phyloP scores from a whole-genome alignment of 2,329 filamentous ascomycete genomes.

The Trichoderma harzianum region DNA sequence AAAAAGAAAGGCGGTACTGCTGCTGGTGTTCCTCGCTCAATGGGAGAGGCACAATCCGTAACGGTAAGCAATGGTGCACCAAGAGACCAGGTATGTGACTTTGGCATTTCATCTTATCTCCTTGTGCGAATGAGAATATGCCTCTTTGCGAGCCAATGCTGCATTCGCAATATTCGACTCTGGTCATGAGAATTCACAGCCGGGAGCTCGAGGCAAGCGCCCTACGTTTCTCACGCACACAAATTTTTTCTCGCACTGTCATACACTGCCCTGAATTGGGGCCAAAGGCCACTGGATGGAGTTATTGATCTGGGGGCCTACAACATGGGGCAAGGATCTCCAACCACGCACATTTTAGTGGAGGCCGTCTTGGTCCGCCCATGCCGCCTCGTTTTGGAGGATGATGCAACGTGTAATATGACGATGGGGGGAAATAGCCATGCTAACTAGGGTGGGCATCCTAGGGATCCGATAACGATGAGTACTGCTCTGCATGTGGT shows the following conservation, averaged over 20 bases:
- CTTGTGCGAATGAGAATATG: background rate
- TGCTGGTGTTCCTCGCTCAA: conserved; percentile 63
- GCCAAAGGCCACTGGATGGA: background rate
- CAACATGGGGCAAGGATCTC: conserved; percentile 21
- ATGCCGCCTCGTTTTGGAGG: conserved; percentile 21
- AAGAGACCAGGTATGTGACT: conserved; percentile 51
- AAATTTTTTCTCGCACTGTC: conserved; percentile 16
- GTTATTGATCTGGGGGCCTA: conserved; percentile 18
- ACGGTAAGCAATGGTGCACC: conserved; percentile 50
- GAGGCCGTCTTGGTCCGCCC: conserved; percentile 11
- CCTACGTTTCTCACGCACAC: background rate
- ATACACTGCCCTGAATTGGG: conserved; percentile 2
- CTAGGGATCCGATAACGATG: conserved; percentile 68
- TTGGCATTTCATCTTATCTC: background rate
- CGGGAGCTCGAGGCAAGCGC: background rate
- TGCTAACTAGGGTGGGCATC: conserved; percentile 32
- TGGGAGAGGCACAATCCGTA: conserved; percentile 62
- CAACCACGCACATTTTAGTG: conserved; percentile 19
- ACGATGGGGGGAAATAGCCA: conserved; percentile 15
- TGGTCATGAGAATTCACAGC: background rate
- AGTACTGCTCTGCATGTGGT: conserved; percentile 83
- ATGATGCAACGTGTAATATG: conserved; percentile 19
- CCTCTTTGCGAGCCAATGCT: background rate
- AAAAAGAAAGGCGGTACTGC: conserved; percentile 71
- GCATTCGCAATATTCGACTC: background rate